Percentiles rank a stretch among this genome's conserved stretches.
These are phyloP conservation scores for Neofusicoccum cordaticola DNA, from an alignment of 2,329 filamentous ascomycete genomes.

Conservation along the genomic window DNA sequence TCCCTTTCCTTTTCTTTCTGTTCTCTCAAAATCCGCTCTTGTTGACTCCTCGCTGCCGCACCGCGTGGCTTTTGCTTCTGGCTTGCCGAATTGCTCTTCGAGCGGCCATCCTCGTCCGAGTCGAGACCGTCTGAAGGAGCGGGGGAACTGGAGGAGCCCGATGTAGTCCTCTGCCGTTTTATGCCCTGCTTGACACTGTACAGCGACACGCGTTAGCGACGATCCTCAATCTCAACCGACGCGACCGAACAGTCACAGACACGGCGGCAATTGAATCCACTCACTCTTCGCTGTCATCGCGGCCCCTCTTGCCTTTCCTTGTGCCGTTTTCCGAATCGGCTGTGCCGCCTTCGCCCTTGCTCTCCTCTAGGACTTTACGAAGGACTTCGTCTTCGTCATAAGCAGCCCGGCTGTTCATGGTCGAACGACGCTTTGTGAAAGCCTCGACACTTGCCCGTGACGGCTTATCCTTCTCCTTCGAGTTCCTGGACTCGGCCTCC, in stretches of 20 bases:
- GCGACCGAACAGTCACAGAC: not conserved
- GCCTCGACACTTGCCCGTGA: constrained; percentile 54
- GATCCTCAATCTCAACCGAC: not conserved
- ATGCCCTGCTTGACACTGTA: constrained; percentile 65
- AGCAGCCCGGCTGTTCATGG: constrained; percentile 94
- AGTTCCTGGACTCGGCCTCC: constrained; percentile 55
- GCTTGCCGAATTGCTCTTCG: constrained; percentile 42
- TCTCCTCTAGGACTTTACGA: constrained; percentile 87
- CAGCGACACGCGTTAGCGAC: constrained; percentile 11
- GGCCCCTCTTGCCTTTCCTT: constrained; percentile 73
- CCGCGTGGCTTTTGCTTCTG: constrained; percentile 44
- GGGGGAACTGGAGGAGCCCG: constrained; percentile 31
- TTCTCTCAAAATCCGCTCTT: constrained; percentile 59
- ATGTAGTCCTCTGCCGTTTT: constrained; percentile 78
- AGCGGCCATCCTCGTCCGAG: constrained; percentile 64
- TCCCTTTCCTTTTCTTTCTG: constrained; percentile 67
- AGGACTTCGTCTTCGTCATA: constrained; percentile 94
- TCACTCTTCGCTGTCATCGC: constrained; percentile 94
- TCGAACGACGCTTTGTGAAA: constrained; percentile 80
- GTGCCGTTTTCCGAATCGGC: constrained; percentile 54
- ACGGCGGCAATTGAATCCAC: constrained; percentile 37
- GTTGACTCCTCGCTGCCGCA: constrained; percentile 50
- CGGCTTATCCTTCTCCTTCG: constrained; percentile 56
- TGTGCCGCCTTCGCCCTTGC: constrained; percentile 72
- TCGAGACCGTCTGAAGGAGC: constrained; percentile 49